phyloP scores from a whole-genome alignment of 345 rosid genomes.

The Corymbia maculata region DNA sequence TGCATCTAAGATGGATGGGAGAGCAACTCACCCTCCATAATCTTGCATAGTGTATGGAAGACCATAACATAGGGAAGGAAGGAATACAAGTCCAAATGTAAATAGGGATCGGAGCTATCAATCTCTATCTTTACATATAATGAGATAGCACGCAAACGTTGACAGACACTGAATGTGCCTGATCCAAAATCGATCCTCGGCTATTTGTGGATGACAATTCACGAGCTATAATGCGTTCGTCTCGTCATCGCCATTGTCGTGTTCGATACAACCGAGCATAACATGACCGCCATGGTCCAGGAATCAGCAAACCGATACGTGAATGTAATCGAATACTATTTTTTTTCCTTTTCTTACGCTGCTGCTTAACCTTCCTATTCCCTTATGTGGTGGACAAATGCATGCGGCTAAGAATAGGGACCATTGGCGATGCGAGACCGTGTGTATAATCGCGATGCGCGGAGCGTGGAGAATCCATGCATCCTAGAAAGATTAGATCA shows the following conservation, averaged over 20 bases:
- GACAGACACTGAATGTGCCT: not conserved
- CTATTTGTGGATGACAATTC: not conserved
- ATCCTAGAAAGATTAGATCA: not conserved
- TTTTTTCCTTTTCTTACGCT: not conserved
- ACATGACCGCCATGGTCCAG: not conserved
- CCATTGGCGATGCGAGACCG: not conserved
- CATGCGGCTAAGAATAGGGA: not conserved
- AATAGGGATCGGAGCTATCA: not conserved
- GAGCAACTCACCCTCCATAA: not conserved
- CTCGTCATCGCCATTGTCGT: not conserved
- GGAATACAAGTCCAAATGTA: not conserved
- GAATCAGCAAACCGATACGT: fast-evolving
- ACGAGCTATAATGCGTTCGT: not conserved
- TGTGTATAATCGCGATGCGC: not conserved
- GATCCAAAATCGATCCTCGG: not conserved
- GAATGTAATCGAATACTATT: not conserved
- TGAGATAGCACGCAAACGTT: not conserved
- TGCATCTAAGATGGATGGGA: not conserved
- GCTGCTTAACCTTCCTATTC: not conserved
- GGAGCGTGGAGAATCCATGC: not conserved
- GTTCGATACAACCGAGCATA: not conserved
- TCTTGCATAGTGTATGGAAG: not conserved
- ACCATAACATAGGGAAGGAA: not conserved
- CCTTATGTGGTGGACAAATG: not conserved
- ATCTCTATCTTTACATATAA: not conserved